Evolutionary conservation across 345 rosid species (phyloP).

Genomic region (Raphanus sativus): DNA sequence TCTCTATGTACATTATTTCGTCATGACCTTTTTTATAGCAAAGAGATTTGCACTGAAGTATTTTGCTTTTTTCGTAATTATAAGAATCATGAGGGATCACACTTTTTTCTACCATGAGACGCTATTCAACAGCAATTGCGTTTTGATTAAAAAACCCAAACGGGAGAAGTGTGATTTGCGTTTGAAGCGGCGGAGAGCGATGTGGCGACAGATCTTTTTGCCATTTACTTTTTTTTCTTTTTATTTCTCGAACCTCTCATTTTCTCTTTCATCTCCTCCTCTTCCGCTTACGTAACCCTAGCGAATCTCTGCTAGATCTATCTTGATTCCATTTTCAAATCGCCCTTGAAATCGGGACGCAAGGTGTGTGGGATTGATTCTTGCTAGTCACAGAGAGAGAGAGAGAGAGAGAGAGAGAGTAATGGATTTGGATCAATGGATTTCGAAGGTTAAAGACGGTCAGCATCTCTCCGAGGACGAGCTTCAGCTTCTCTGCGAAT

Average conservation of each 20-base stretch:
- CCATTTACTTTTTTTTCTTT: background rate
- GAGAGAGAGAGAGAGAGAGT: background rate
- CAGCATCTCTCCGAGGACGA: conserved; percentile 91
- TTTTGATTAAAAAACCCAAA: background rate
- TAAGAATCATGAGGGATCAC: background rate
- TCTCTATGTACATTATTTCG: no score
- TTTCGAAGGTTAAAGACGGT: conserved; percentile 91
- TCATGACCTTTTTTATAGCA: no score
- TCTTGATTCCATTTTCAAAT: conserved; percentile 21
- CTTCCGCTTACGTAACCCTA: conserved; percentile 35
- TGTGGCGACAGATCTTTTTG: conserved; percentile 15
- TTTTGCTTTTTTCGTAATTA: background rate
- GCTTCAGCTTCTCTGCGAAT: conserved; percentile 99
- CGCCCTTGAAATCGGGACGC: conserved; percentile 23
- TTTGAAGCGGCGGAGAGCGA: conserved; percentile 35
- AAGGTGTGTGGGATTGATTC: conserved; percentile 5
- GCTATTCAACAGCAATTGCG: conserved; percentile 4
- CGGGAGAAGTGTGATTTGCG: conserved; percentile 19
- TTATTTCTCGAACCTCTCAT: conserved; percentile 27
- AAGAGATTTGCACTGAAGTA: background rate
- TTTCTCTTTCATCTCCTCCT: conserved; percentile 24
- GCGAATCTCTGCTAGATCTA: conserved; percentile 34
- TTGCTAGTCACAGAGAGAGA: background rate
- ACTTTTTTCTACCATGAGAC: background rate
- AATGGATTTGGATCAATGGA: conserved; percentile 99